Percentiles rank a stretch among this genome's conserved stretches.
These are phyloP conservation scores for Alternaria triticimaculans DNA, from an alignment of 2,329 filamentous ascomycete species.

Conservation along the genomic window DNA sequence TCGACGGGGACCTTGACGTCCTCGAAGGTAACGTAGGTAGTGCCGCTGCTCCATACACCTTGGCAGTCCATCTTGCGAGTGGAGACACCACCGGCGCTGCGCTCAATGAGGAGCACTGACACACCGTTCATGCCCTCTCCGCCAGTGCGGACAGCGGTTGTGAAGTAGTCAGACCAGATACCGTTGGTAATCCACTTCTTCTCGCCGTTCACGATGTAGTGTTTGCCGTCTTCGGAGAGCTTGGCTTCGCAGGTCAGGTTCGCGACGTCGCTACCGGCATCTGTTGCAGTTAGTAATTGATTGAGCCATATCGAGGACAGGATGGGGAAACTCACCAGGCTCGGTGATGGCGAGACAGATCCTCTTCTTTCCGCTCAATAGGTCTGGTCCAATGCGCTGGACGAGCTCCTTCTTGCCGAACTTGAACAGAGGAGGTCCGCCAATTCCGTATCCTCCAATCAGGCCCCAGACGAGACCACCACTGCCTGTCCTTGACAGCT, in stretches of 20 bases:
- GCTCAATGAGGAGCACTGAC: constrained; percentile 89
- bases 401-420: constrained; percentile 86
- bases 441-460: constrained; percentile 93
- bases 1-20: constrained; percentile 99
- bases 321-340: constrained; percentile 52
- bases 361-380: constrained; percentile 90
- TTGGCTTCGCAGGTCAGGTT: constrained; percentile 96
- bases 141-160: constrained; percentile 69
- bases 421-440: constrained; percentile 88
- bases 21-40: constrained; percentile 97
- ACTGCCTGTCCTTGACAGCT: constrained; percentile 85
- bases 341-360: constrained; percentile 98
- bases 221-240: constrained; percentile 92
- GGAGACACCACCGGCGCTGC: constrained; percentile 80
- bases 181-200: constrained; percentile 99
- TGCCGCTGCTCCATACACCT: constrained; percentile 93
- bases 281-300: constrained; percentile 46
- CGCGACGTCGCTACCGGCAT: constrained; percentile 93
- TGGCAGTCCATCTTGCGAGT: constrained; percentile 92
- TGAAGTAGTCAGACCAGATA: constrained; percentile 97
- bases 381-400: constrained; percentile 85
- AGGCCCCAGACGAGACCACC: constrained; percentile 97
- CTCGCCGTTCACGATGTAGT: constrained; percentile 99
- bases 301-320: not conserved
- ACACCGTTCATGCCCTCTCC: constrained; percentile 91